phyloP scores from a whole-genome alignment of 2,329 filamentous ascomycete genomes.

The Diaporthe sp. region DNA sequence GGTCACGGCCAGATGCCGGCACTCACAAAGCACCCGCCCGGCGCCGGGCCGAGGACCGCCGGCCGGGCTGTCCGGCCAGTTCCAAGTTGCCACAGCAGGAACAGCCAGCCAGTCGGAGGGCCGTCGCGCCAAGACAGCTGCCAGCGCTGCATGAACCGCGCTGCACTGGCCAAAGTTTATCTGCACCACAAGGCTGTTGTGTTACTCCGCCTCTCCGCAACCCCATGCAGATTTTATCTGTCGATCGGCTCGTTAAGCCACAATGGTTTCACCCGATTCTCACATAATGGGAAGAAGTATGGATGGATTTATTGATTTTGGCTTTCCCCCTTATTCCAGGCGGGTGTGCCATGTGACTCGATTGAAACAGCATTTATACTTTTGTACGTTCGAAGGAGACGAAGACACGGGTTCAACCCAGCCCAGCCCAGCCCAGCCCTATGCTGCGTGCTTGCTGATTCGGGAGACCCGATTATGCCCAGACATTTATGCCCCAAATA shows the following conservation, averaged over 20 bases:
- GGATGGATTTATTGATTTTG: background rate
- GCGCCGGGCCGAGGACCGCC: background rate
- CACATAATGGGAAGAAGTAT: background rate
- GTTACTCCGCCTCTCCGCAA: constrained; percentile 2
- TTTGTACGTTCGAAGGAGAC: constrained; percentile 6
- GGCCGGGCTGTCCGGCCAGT: background rate
- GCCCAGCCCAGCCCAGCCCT: constrained; percentile 1
- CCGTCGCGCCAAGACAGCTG: constrained; percentile 1
- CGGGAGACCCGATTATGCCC: background rate
- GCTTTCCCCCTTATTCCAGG: background rate
- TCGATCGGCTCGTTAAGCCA: background rate
- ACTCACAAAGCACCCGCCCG: background rate
- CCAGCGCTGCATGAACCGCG: constrained; percentile 8
- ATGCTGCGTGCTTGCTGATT: background rate
- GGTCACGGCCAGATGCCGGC: background rate
- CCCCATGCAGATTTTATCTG: background rate
- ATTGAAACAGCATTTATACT: constrained; percentile 25
- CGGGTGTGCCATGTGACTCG: constrained; percentile 6
- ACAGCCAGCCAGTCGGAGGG: background rate
- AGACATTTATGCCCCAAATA: constrained; percentile 16
- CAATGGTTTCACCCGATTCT: background rate
- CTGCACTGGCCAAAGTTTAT: constrained; percentile 22
- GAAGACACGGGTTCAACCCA: background rate
- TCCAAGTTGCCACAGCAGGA: background rate
- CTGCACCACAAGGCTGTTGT: background rate